Evolutionary conservation across 176 grass and related monocot species (phyloP), one percentile per base, ranked within the genome.

Genomic region (Aechmea fasciata): DNA sequence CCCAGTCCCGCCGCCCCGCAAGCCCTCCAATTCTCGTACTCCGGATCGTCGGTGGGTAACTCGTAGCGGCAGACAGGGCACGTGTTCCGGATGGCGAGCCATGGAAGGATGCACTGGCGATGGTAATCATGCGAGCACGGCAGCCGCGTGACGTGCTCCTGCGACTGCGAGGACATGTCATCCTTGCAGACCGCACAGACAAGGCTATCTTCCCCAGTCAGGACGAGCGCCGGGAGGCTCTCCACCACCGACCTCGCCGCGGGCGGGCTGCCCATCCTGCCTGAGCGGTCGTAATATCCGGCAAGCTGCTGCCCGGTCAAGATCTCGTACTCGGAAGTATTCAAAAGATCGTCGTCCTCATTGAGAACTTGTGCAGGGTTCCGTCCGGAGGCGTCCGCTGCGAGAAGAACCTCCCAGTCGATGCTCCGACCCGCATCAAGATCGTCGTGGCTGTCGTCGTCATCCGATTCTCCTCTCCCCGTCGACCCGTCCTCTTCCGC

Each of bases 31-130:
- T 51, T 65, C 80, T 93, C 90, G 1, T 93, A 93, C 12, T 89
- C 86, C 0, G 77, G 71, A 82, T 93, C 86, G 20, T 93, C 90
- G 1, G 90, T 93, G 17, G 90, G 85, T 48, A 93, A 77, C 78
- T 93, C 86, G 23, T 81, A 89, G 0, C 90, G 83, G 78, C 90
- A 93, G 25, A 93, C 86, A 0, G 90, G 90, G 29, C 90, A 93
- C 0, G 82, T 74, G 65, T 93, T 93, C 12, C 90, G 73, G 48
- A 93, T 84, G 50, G 70, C 80, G 6, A 93, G 78, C 90, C 90
- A 93, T 0, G 90, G 86, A 1, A 77, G 51, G 2, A 93, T 93
- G 69, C 90, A 93, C 9, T 57, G 48, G 3, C 76, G 79, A 7
- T 93, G 90, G 80, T 93, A 93, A 51, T 85, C 75, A 33, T 93